A percentile compares a stretch with the other conserved stretches of the same genome.
Evolutionary conservation across 2,329 filamentous ascomycete genomes (phyloP).

Genomic region (Chrysoporthe puriensis): DNA sequence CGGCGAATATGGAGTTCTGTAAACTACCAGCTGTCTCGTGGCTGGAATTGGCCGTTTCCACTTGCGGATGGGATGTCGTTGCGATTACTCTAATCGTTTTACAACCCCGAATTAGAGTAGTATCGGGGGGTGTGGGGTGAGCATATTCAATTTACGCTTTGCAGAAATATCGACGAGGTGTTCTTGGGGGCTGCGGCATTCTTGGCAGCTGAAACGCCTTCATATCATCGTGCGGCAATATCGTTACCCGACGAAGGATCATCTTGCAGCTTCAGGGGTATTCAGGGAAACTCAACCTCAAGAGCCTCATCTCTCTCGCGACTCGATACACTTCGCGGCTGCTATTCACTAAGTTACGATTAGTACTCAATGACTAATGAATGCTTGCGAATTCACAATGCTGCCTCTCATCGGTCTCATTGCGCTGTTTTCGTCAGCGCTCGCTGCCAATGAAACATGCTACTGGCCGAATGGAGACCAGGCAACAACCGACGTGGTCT

Average conservation of each 20-base stretch:
- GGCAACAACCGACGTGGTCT: slow-evolving; percentile 4
- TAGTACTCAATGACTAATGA: neutral
- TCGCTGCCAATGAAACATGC: slow-evolving; percentile 2
- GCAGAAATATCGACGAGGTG: neutral
- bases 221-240: neutral
- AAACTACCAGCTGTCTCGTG: too few relatives aligned
- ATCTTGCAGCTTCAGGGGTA: neutral
- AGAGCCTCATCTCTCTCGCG: neutral
- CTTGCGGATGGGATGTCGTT: neutral
- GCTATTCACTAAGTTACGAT: neutral
- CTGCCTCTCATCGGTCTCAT: neutral
- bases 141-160: neutral
- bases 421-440: neutral
- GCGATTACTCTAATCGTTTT: neutral
- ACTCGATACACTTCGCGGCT: neutral
- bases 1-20: too few relatives aligned
- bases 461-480: slow-evolving; percentile 11
- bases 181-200: neutral
- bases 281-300: neutral
- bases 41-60: neutral
- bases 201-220: neutral
- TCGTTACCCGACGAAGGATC: neutral
- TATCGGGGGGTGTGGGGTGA: too few relatives aligned
- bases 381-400: neutral
- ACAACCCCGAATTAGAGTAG: neutral